These are phyloP conservation scores for Paracorniculantispora psalliotae DNA, from an alignment of 2,329 filamentous ascomycete genomes.

Conservation along the genomic window DNA sequence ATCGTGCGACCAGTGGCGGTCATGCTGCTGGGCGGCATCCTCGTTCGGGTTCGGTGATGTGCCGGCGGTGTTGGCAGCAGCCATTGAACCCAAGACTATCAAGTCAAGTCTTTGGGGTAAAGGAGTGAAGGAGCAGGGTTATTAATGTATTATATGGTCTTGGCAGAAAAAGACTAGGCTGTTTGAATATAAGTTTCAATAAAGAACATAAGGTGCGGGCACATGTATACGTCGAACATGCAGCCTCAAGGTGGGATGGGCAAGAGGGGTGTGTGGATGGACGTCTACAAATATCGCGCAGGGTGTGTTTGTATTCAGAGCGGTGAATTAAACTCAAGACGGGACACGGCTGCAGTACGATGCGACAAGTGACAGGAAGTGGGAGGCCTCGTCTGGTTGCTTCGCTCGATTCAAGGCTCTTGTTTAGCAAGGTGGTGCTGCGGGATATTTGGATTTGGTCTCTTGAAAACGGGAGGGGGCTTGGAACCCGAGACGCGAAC, in stretches of 20 bases:
- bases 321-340: neutral
- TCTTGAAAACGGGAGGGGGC: neutral
- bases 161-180: too few species aligned
- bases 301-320: neutral
- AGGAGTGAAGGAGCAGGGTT: neutral
- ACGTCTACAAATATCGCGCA: neutral
- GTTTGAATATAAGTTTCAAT: too few species aligned
- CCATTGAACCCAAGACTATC: neutral
- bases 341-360: neutral
- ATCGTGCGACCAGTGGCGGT: too few species aligned
- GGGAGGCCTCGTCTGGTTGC: too few species aligned
- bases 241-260: too few species aligned
- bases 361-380: neutral
- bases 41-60: neutral
- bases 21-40: neutral
- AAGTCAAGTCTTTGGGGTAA: too few species aligned
- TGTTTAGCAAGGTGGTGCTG: neutral
- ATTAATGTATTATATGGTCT: neutral
- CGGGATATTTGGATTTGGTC: neutral
- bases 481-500: neutral
- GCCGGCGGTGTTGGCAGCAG: neutral
- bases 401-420: neutral
- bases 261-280: too few species aligned
- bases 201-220: too few species aligned
- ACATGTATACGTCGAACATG: too few species aligned